These are phyloP conservation scores for Pichia rugopelliculosa DNA, from an alignment of 805 yeast species.

Conservation along the genomic window DNA sequence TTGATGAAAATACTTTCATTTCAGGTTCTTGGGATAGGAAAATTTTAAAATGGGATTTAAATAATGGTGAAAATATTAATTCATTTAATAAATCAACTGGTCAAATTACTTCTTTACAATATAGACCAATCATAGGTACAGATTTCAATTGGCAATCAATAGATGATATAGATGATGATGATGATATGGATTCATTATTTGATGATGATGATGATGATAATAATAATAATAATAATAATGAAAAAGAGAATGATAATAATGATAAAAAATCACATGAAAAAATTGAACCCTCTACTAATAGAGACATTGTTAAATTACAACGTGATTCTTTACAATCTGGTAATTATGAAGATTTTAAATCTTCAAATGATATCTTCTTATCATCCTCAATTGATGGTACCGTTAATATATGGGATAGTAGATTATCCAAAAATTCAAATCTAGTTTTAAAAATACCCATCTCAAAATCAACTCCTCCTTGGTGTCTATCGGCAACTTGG, in stretches of 20 bases:
- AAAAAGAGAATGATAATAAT: conserved; percentile 18
- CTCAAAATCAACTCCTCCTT: conserved; percentile 74
- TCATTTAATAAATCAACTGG: conserved; percentile 56
- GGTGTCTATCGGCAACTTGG: conserved; percentile 92
- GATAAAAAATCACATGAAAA: conserved; percentile 30
- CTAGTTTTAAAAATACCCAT: conserved; percentile 30
- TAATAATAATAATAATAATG: conserved; percentile 15
- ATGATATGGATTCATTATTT: conserved; percentile 35
- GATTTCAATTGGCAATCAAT: conserved; percentile 27
- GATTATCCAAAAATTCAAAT: conserved; percentile 29
- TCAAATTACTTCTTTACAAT: conserved; percentile 70
- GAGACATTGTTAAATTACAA: conserved; percentile 31
- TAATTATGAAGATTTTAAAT: conserved; percentile 17
- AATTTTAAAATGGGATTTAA: conserved; percentile 77
- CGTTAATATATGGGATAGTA: conserved; percentile 73
- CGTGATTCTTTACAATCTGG: conserved; percentile 34
- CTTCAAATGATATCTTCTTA: conserved; percentile 50
- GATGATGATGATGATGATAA: conserved; percentile 38
- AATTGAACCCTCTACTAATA: conserved; percentile 6
- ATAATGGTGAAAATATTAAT: conserved; percentile 51
- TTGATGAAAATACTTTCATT: conserved; percentile 53
- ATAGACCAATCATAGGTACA: conserved; percentile 51
- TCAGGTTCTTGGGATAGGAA: conserved; percentile 91
- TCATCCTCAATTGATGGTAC: conserved; percentile 81
- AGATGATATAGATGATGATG: conserved; percentile 11